phyloP scores from a whole-genome alignment of 2,329 filamentous ascomycete species.

The Arthrobotrys megalospora region DNA sequence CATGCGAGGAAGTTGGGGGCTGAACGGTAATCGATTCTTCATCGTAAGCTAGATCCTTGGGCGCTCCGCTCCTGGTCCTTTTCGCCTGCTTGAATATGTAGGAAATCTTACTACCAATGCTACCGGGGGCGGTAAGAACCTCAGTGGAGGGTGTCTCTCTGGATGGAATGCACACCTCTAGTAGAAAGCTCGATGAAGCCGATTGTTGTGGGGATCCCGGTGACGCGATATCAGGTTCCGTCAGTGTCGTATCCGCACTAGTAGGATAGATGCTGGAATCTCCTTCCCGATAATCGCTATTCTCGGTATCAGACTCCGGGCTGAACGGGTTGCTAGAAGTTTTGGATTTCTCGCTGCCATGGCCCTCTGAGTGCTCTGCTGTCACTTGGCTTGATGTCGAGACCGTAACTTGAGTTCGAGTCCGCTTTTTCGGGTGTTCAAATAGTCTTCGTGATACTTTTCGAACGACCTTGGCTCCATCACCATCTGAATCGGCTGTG shows the following conservation, averaged over 20 bases:
- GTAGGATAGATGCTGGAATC: slow-evolving; percentile 33
- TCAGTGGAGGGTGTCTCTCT: background rate
- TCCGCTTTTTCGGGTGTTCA: background rate
- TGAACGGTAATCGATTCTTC: background rate
- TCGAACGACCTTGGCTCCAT: background rate
- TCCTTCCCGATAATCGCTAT: slow-evolving; percentile 6
- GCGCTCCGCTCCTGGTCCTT: slow-evolving; percentile 7
- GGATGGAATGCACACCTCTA: slow-evolving; percentile 42
- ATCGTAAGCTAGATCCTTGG: background rate
- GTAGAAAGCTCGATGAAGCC: slow-evolving; percentile 21
- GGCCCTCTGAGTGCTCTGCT: background rate
- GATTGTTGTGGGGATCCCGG: background rate
- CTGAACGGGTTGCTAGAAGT: slow-evolving; percentile 1
- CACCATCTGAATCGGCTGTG: slow-evolving; percentile 12
- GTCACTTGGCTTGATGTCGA: background rate
- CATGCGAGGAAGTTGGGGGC: background rate
- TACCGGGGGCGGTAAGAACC: background rate
- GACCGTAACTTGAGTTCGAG: background rate
- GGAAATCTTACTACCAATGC: slow-evolving; percentile 27
- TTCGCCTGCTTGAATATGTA: slow-evolving; percentile 38
- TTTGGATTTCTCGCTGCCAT: background rate
- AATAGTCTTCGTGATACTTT: slow-evolving; percentile 49
- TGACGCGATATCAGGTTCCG: slow-evolving; percentile 12
- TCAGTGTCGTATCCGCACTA: slow-evolving; percentile 57
- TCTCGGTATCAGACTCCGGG: slow-evolving; percentile 16